Percentiles rank a stretch among this genome's conserved stretches.
These are phyloP conservation scores for Effrenium voratum DNA, from an alignment of 73 alveolate species.

Conservation along the genomic window DNA sequence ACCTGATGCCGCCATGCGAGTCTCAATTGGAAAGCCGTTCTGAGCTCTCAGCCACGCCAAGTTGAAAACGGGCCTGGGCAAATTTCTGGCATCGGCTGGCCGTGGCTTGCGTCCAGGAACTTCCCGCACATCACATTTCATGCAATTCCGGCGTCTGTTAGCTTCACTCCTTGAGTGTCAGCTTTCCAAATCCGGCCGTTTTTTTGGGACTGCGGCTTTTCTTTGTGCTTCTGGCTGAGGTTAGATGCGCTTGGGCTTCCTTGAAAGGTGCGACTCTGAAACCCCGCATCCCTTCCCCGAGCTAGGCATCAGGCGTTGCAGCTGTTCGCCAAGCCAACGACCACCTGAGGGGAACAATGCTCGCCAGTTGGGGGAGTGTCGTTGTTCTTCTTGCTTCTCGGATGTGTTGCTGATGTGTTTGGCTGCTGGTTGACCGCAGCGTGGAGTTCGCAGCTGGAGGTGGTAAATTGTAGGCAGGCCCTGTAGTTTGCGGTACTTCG, in stretches of 20 bases:
- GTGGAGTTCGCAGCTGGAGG: neutral
- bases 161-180: neutral
- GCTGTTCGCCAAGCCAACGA: constrained; percentile 57
- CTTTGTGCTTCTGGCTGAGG: neutral
- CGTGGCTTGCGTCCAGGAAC: neutral
- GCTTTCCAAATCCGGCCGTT: neutral
- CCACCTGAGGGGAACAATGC: neutral
- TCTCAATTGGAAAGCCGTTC: neutral
- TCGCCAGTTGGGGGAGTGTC: neutral
- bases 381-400: neutral
- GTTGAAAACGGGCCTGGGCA: neutral
- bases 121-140: neutral
- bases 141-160: neutral
- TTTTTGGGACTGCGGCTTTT: neutral
- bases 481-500: neutral
- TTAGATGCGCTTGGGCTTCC: no score
- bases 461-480: neutral
- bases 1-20: neutral
- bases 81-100: neutral
- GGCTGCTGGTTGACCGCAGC: neutral
- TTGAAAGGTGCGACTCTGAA: no score
- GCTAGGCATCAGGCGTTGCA: constrained; percentile 18
- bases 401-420: neutral
- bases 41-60: neutral
- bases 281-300: no score